Conservation (phyloP, 1,284 basidiomycete species). For the Trichosporon sp. region DNA sequence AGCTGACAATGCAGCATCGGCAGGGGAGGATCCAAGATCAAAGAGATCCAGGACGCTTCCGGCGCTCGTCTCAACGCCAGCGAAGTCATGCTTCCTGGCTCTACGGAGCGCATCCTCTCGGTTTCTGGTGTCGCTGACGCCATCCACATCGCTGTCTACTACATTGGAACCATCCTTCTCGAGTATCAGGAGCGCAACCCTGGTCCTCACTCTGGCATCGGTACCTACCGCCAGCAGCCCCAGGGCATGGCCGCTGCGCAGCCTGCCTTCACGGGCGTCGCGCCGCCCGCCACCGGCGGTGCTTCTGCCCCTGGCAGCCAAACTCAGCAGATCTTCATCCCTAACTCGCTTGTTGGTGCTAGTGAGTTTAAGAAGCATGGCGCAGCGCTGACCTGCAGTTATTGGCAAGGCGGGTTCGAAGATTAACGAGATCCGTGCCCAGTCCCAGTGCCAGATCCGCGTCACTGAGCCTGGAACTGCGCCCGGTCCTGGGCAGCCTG, state of each 20-base stretch:
- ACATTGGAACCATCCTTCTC: constrained; percentile 94
- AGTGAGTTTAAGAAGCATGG: constrained; percentile 56
- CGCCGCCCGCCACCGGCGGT: constrained; percentile 29
- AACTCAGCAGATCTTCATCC: constrained; percentile 98
- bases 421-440: constrained; percentile 95
- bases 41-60: constrained; percentile 98
- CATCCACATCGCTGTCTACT: constrained; percentile 99
- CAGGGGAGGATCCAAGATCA: constrained; percentile 96
- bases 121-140: constrained; percentile 99
- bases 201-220: constrained; percentile 37
- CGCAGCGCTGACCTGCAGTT: constrained; percentile 56
- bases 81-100: constrained; percentile 96
- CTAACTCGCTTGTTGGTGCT: constrained; percentile 94
- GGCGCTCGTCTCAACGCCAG: constrained; percentile 94
- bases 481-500: constrained; percentile 55
- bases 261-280: constrained; percentile 26
- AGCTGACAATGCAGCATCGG: constrained; percentile 65
- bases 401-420: constrained; percentile 98
- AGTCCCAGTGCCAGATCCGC: constrained; percentile 94
- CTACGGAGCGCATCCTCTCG: constrained; percentile 97
- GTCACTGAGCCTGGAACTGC: constrained; percentile 92
- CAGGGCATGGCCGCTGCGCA: constrained; percentile 33
- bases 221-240: constrained; percentile 52
- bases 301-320: constrained; percentile 61
- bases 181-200: constrained; percentile 81